phyloP scores from a whole-genome alignment of 768 basidiomycete genomes.

The Lyophyllum decastes region DNA sequence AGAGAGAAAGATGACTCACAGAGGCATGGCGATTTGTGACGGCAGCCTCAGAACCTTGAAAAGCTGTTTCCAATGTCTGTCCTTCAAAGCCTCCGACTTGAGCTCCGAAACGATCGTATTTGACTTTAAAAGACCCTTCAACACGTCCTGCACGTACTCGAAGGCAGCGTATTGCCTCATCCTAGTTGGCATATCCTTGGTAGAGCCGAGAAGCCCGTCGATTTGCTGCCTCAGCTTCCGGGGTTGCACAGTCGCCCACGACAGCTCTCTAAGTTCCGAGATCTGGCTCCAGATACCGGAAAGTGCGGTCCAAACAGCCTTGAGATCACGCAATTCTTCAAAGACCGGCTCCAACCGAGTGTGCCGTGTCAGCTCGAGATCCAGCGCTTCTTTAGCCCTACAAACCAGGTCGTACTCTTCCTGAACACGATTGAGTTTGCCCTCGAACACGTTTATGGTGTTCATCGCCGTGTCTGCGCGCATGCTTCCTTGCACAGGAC shows the following conservation, averaged over 20 bases:
- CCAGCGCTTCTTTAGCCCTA: slow-evolving; percentile 94
- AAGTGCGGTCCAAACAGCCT: slow-evolving; percentile 98
- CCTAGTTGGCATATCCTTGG: slow-evolving; percentile 97
- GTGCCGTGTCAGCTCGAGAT: slow-evolving; percentile 87
- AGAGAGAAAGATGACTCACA: slow-evolving; percentile 44
- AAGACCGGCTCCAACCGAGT: slow-evolving; percentile 92
- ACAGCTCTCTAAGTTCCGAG: slow-evolving; percentile 80
- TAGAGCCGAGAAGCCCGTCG: slow-evolving; percentile 87
- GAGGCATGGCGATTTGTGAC: slow-evolving; percentile 70
- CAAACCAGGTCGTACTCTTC: slow-evolving; percentile 96
- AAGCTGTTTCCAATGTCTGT: slow-evolving; percentile 97
- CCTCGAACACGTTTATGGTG: slow-evolving; percentile 93
- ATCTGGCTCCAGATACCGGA: slow-evolving; percentile 97
- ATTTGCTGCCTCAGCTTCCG: slow-evolving; percentile 94
- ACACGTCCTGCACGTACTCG: slow-evolving; percentile 93
- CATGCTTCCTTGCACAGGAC: slow-evolving; percentile 96
- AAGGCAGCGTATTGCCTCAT: slow-evolving; percentile 99
- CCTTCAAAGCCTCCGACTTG: slow-evolving; percentile 96
- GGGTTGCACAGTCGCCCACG: slow-evolving; percentile 92
- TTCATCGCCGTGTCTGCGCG: slow-evolving; percentile 97
- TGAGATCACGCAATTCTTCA: slow-evolving; percentile 94
- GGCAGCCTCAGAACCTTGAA: slow-evolving; percentile 86
- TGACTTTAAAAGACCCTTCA: slow-evolving; percentile 84
- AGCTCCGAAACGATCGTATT: slow-evolving; percentile 90
- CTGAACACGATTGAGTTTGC: slow-evolving; percentile 82